Evolutionary conservation across 139 green algal genomes (phyloP).

Genomic region (Volvox reticuliferus): DNA sequence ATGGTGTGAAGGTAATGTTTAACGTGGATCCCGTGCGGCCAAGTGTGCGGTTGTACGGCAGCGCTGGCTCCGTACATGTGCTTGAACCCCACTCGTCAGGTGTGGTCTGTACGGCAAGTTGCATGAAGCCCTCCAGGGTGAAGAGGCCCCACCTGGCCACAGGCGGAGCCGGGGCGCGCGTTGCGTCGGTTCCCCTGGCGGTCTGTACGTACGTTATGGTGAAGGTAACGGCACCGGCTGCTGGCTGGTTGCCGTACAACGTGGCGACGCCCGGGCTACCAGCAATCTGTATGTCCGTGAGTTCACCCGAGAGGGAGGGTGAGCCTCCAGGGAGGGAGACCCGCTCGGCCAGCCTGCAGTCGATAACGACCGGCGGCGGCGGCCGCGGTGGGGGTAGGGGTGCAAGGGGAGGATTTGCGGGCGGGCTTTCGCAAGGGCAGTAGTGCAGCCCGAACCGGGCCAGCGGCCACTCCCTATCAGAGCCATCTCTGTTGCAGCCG

Average conservation of each 20-base stretch:
- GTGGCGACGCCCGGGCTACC: not conserved
- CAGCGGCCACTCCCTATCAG: not conserved
- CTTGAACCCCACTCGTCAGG: not conserved
- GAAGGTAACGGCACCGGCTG: not conserved
- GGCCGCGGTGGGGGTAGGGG: not conserved
- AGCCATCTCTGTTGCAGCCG: not conserved
- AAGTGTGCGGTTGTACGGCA: not conserved
- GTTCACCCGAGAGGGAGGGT: not conserved
- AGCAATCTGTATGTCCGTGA: not conserved
- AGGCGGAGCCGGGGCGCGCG: not conserved
- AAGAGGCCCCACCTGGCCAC: not conserved
- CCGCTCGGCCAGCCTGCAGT: not conserved
- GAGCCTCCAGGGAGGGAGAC: not conserved
- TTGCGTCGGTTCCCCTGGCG: not conserved
- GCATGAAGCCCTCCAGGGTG: not conserved
- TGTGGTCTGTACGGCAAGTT: not conserved
- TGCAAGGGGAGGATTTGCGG: not conserved
- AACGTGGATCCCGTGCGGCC: not conserved
- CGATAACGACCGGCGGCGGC: not conserved
- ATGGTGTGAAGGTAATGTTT: not conserved
- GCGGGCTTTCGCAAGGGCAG: not conserved
- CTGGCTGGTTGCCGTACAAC: not conserved
- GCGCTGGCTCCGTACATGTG: not conserved
- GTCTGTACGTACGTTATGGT: not conserved
- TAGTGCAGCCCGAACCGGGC: not conserved